phyloP scores from a whole-genome alignment of 2,329 filamentous ascomycete species.

The Byssoonygena ceratinophila region DNA sequence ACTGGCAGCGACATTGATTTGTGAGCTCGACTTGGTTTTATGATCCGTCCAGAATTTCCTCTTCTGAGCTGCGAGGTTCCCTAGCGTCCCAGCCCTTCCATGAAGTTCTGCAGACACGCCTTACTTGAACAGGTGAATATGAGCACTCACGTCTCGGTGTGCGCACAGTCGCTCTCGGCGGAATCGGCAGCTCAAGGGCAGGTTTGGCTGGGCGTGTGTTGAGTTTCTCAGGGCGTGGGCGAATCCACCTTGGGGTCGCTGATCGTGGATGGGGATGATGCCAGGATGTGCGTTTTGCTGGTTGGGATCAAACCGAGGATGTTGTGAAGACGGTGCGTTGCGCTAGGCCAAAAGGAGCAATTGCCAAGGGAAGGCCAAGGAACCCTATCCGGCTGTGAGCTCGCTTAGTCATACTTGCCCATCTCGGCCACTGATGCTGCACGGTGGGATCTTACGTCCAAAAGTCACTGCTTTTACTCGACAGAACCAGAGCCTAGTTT shows the following conservation, averaged over 20 bases:
- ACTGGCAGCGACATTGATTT: not conserved
- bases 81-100: not conserved
- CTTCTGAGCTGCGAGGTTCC: not conserved
- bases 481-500: too few species aligned
- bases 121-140: not conserved
- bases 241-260: not conserved
- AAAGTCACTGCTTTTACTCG: too few species aligned
- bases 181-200: not conserved
- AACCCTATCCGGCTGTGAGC: not conserved
- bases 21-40: not conserved
- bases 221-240: not conserved
- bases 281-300: not conserved
- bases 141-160: not conserved
- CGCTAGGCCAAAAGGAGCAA: not conserved
- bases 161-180: not conserved
- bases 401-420: not conserved
- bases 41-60: not conserved
- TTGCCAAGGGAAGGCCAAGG: not conserved
- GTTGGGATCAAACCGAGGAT: not conserved
- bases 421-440: too few species aligned
- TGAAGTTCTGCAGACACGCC: not conserved
- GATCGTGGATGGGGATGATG: not conserved
- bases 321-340: not conserved
- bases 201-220: not conserved
- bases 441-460: not conserved